A percentile compares a stretch with the other conserved stretches of the same genome.
These are phyloP conservation scores for Beta vulgaris DNA, from an alignment of 148 eudicot genomes.

Conservation along the genomic window DNA sequence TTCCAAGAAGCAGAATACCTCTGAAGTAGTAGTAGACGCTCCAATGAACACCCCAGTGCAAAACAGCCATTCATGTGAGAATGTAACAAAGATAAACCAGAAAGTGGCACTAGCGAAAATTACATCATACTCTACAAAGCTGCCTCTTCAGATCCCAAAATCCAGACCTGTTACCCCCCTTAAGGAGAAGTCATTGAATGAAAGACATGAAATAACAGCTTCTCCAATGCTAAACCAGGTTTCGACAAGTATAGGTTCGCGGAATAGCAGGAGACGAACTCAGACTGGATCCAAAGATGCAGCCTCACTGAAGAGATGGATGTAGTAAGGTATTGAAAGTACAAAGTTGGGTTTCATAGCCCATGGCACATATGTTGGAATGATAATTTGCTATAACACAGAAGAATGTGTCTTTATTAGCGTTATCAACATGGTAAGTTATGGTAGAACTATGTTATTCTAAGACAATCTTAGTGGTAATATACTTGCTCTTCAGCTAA, in stretches of 20 bases:
- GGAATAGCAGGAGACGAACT: conserved; percentile 37
- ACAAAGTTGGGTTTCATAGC: neutral
- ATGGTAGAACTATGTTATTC: neutral
- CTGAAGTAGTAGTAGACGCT: conserved; percentile 13
- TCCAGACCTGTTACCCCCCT: conserved; percentile 48
- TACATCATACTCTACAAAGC: conserved; percentile 14
- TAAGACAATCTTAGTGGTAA: neutral
- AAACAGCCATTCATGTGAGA: conserved; percentile 14
- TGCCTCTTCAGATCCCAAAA: conserved; percentile 30
- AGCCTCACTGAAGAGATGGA: conserved; percentile 30
- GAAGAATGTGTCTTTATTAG: conserved; percentile 17
- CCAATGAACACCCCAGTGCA: conserved; percentile 13
- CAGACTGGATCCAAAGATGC: conserved; percentile 28
- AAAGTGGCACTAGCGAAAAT: conserved; percentile 30
- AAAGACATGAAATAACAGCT: conserved; percentile 24
- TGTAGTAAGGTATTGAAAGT: conserved; percentile 7
- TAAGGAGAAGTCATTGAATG: conserved; percentile 63
- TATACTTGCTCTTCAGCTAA: neutral
- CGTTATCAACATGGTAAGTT: neutral
- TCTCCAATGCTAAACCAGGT: conserved; percentile 32
- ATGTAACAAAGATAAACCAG: conserved; percentile 25
- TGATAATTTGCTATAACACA: neutral
- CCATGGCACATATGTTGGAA: neutral
- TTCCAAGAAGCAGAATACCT: conserved; percentile 22
- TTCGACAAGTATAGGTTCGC: conserved; percentile 28